Evolutionary conservation across 2,329 filamentous ascomycete genomes (phyloP).

Genomic region (Fusarium sp.): DNA sequence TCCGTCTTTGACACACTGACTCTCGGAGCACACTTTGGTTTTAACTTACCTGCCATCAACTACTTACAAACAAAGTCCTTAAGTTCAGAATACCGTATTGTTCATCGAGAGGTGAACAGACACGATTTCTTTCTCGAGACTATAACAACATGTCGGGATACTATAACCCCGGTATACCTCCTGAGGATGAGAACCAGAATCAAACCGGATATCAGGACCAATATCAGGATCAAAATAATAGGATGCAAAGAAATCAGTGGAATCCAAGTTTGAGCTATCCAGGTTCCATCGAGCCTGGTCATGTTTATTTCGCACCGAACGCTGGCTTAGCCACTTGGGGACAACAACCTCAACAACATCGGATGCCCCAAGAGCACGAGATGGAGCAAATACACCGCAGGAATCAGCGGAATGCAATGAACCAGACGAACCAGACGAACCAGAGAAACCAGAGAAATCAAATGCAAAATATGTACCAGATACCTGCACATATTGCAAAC

Average conservation of each 20-base stretch:
- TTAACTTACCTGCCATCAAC: background rate
- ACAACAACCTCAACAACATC: background rate
- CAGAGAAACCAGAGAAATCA: too few species aligned
- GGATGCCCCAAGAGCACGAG: too few species aligned
- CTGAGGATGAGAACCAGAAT: background rate
- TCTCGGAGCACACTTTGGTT: background rate
- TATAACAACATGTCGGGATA: background rate
- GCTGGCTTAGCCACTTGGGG: background rate
- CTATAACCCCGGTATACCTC: accelerated
- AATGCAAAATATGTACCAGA: too few species aligned
- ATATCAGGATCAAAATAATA: background rate
- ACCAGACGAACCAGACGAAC: too few species aligned
- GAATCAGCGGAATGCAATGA: too few species aligned
- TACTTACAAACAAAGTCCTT: background rate
- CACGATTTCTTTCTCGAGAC: too few species aligned
- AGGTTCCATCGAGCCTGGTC: background rate
- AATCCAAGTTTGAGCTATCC: background rate
- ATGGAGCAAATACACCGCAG: too few species aligned
- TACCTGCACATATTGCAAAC: too few species aligned
- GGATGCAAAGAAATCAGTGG: background rate
- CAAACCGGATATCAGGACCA: background rate
- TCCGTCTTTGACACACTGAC: background rate
- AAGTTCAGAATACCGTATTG: background rate
- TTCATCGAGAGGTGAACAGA: background rate
- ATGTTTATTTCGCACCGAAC: background rate